phyloP scores from a whole-genome alignment of 495 filamentous ascomycete genomes.

The Aspergillus funiculosus region DNA sequence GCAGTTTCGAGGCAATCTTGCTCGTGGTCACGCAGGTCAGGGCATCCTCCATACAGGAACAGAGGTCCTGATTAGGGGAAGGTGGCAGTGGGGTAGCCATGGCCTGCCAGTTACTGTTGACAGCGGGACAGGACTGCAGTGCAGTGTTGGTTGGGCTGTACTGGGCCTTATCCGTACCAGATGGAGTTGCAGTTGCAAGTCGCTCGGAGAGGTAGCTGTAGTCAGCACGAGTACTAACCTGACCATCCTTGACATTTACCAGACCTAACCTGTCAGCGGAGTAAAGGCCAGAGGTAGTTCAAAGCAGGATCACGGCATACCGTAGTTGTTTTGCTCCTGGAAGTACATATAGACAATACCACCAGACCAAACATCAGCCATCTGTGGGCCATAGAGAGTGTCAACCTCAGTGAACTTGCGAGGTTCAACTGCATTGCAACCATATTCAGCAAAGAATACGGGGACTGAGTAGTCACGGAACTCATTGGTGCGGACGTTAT shows the following conservation, averaged over 20 bases:
- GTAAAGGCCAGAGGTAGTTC: background rate
- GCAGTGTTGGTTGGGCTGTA: slow-evolving; percentile 73
- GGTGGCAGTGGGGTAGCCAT: slow-evolving; percentile 62
- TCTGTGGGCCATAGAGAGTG: slow-evolving; percentile 69
- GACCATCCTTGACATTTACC: slow-evolving; percentile 52
- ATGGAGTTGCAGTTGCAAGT: slow-evolving; percentile 61
- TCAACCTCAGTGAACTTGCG: slow-evolving; percentile 78
- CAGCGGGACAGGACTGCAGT: slow-evolving; percentile 61
- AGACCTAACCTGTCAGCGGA: slow-evolving; percentile 40
- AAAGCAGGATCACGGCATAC: slow-evolving; percentile 34
- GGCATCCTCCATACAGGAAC: slow-evolving; percentile 70
- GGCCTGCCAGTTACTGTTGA: slow-evolving; percentile 60
- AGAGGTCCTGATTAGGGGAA: slow-evolving; percentile 70
- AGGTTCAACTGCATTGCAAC: slow-evolving; percentile 73
- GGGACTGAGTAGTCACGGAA: slow-evolving; percentile 82
- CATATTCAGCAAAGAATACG: slow-evolving; percentile 95
- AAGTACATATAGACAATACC: slow-evolving; percentile 97
- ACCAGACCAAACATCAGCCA: slow-evolving; percentile 82
- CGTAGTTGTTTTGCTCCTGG: slow-evolving; percentile 81
- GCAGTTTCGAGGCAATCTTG: slow-evolving; percentile 45
- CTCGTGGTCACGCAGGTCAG: slow-evolving; percentile 60
- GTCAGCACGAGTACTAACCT: slow-evolving; percentile 57
- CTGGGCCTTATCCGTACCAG: slow-evolving; percentile 48
- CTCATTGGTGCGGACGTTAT: slow-evolving; percentile 67
- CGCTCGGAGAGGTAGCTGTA: slow-evolving; percentile 65